Conservation (phyloP, 306 rosid species). For the Dryas octopetala region DNA sequence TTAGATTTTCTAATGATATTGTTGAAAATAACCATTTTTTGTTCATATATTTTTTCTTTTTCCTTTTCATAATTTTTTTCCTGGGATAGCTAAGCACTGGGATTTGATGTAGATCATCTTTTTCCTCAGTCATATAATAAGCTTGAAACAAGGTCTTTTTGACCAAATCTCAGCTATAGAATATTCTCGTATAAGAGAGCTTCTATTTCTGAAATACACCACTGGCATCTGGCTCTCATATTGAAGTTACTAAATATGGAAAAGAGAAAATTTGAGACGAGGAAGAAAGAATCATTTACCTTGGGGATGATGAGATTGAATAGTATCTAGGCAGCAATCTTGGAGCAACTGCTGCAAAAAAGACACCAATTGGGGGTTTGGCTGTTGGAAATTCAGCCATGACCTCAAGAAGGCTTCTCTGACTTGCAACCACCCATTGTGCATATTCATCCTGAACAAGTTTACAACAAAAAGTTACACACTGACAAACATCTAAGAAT, state of each 20-base stretch:
- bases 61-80: neutral
- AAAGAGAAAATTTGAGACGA: neutral
- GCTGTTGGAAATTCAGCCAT: conserved; percentile 90
- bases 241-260: neutral
- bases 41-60: too few species aligned
- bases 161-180: neutral
- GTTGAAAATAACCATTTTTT: neutral
- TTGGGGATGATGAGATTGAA: conserved; percentile 95
- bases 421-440: conserved; percentile 75
- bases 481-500: conserved; percentile 17
- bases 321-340: conserved; percentile 94
- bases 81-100: neutral
- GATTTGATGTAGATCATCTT: neutral
- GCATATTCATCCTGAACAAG: conserved; percentile 83
- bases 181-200: neutral
- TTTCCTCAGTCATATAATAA: neutral
- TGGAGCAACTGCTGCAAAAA: conserved; percentile 90
- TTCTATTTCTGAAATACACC: neutral
- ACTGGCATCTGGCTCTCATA: neutral
- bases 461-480: conserved; percentile 26
- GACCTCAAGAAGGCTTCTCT: conserved; percentile 96
- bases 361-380: conserved; percentile 87
- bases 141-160: neutral
- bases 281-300: conserved; percentile 31
- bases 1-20: neutral